Evolutionary conservation across 2,329 filamentous ascomycete species (phyloP), one percentile per base, ranked within the genome.

Genomic region (Gaeumannomyces sp.): DNA sequence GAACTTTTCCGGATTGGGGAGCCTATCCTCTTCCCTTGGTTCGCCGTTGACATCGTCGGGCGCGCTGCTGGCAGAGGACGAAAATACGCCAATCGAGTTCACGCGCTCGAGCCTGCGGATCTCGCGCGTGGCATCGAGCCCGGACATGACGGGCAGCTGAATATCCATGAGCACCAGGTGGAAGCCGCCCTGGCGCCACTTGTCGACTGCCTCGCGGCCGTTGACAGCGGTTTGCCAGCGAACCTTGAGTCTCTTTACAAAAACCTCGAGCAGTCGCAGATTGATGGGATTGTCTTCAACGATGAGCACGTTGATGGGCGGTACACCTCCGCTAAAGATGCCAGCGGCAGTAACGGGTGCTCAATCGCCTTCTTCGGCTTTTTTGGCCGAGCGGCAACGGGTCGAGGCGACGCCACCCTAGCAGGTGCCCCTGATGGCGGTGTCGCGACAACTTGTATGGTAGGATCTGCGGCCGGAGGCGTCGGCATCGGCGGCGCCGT

Each of bases 281-380:
- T 98, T 99, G 83, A 99, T 98, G 68, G 95, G 93, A 76, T 99
- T 99, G 79, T 99, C 95, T 79, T 99, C 95, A 19, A 99, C 95
- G 67, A 99, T 97, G 59, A 99, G 82, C 10, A 98, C 93, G 71
- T 96, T 98, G 78, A 99, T 98, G 1, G 95, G 94, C 10, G 95
- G 95, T 0, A 98, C 92, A 1, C 88, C 88, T 64, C 89, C 89
- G 70, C 94, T 92, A 33, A 96, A 83, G 71, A 91, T 82, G 35
- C 85, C 4, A 88, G 81, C 31, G 84, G 83, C 66, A 89, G 72
- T 16, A 74, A 76, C 1, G 80, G 74, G 63, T 77, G 74, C 27
- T 80, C 78, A 35, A 73, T 73, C 33, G 73, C 76, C 70, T 85
- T 88, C 75, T 86, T 86, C 60, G 68, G 78, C 75, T 83, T 87